These are phyloP conservation scores for Fusarium lyarnte DNA, from an alignment of 2,329 filamentous ascomycete genomes.

Conservation along the genomic window DNA sequence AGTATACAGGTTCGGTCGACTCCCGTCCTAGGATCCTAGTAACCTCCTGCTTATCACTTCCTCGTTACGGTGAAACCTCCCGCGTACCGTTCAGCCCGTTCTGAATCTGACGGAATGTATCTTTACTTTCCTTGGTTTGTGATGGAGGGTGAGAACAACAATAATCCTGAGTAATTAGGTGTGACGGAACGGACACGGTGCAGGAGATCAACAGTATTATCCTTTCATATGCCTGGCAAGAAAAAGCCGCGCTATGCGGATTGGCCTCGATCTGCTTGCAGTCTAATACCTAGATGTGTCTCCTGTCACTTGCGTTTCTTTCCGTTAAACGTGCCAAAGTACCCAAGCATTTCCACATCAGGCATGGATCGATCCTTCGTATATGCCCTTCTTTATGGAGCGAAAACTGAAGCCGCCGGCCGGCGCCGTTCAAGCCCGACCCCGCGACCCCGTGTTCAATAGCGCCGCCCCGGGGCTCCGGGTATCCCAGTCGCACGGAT, in stretches of 20 bases:
- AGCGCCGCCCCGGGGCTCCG: constrained; percentile 22
- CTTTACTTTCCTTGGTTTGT: constrained; percentile 28
- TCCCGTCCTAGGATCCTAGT: constrained; percentile 25
- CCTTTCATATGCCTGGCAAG: background rate
- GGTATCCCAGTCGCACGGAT: constrained; percentile 10
- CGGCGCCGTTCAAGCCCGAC: constrained; percentile 31
- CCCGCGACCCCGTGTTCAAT: constrained; percentile 14
- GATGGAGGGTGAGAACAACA: constrained; percentile 26
- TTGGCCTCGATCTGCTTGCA: background rate
- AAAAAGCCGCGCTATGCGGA: constrained; percentile 9
- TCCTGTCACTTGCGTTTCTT: constrained; percentile 11
- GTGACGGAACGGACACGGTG: constrained; percentile 14
- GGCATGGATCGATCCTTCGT: constrained; percentile 17
- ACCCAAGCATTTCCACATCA: background rate
- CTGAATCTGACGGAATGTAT: constrained; percentile 27
- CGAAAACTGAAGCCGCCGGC: constrained; percentile 10
- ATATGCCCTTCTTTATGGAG: background rate
- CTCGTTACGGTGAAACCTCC: constrained; percentile 2
- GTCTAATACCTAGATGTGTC: background rate
- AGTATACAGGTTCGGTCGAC: constrained; percentile 30
- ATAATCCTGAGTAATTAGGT: background rate
- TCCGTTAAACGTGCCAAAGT: constrained; percentile 2
- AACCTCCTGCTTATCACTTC: constrained; percentile 28
- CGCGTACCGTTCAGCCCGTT: constrained; percentile 7
- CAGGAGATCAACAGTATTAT: constrained; percentile 25